Evolutionary conservation across 179 eudicot species (phyloP).

Genomic region (Patellifolia procumbens): DNA sequence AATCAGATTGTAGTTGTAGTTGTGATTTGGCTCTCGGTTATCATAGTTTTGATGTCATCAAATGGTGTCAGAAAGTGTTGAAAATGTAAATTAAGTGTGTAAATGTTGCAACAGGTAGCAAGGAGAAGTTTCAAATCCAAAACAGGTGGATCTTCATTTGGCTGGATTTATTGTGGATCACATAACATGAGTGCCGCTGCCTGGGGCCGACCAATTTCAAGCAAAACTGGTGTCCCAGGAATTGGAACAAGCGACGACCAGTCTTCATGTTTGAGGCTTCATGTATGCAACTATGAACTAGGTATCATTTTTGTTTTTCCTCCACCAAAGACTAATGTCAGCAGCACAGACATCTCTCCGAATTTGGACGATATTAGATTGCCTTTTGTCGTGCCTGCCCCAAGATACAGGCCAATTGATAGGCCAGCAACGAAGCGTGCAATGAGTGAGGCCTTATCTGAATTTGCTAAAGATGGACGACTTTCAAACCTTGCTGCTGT

Average conservation of each 20-base stretch:
- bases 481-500: conserved; percentile 22
- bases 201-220: conserved; percentile 73
- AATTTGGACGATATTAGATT: conserved; percentile 61
- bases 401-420: conserved; percentile 62
- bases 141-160: conserved; percentile 58
- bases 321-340: conserved; percentile 42
- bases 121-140: conserved; percentile 71
- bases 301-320: conserved; percentile 76
- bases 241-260: conserved; percentile 34
- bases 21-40: no score
- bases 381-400: conserved; percentile 86
- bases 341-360: conserved; percentile 7
- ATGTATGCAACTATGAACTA: conserved; percentile 85
- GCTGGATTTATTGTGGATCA: conserved; percentile 91
- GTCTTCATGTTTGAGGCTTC: conserved; percentile 59
- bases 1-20: no score
- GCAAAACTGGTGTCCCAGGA: conserved; percentile 18
- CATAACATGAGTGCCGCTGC: conserved; percentile 95
- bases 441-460: conserved; percentile 67
- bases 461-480: conserved; percentile 37
- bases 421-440: conserved; percentile 83
- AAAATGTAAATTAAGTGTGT: neutral
- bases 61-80: neutral
- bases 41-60: neutral
- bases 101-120: conserved; percentile 59